Conservation (phyloP, 139 green algal species). For the Micractinium conductrix region DNA sequence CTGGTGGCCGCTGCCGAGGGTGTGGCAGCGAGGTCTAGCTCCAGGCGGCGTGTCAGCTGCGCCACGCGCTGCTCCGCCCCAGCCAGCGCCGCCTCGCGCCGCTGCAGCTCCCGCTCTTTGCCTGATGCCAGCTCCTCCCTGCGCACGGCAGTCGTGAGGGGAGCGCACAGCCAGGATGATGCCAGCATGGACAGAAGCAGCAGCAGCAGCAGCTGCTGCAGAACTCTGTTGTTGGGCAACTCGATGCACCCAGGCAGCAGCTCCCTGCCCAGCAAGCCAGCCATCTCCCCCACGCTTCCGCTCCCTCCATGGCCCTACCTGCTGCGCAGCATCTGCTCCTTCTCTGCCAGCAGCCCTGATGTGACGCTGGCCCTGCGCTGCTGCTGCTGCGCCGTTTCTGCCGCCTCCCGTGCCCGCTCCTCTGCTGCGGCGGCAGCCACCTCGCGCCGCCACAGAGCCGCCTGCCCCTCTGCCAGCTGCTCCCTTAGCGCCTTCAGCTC, state of each 20-base stretch:
- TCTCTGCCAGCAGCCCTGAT: slow-evolving; percentile 12
- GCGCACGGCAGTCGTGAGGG: background rate
- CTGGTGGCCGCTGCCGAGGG: background rate
- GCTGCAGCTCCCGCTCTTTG: slow-evolving; percentile 29
- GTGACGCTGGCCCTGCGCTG: slow-evolving; percentile 19
- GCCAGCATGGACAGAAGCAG: too few relatives aligned
- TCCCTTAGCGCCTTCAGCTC: slow-evolving; percentile 22
- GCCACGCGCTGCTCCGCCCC: slow-evolving; percentile 27
- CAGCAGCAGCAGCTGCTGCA: too few relatives aligned
- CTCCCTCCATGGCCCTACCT: too few relatives aligned
- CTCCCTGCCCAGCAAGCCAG: too few relatives aligned
- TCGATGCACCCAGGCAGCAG: too few relatives aligned
- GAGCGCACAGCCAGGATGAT: background rate
- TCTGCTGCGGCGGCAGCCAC: background rate
- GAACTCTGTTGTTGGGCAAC: too few relatives aligned
- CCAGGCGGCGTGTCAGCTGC: slow-evolving; percentile 31
- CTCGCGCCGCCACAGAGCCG: slow-evolving; percentile 15
- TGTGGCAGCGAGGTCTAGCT: slow-evolving; percentile 4
- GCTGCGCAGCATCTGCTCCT: slow-evolving; percentile 22
- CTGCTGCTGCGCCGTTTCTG: slow-evolving; percentile 4
- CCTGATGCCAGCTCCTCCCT: slow-evolving; percentile 26
- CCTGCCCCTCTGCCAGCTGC: slow-evolving; percentile 17
- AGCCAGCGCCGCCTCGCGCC: slow-evolving; percentile 20
- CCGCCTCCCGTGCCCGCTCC: background rate
- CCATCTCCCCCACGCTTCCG: too few relatives aligned